Base-by-base conservation (phyloP, 1,284 basidiomycete genomes). In the Microbotryum scabiosae region DNA sequence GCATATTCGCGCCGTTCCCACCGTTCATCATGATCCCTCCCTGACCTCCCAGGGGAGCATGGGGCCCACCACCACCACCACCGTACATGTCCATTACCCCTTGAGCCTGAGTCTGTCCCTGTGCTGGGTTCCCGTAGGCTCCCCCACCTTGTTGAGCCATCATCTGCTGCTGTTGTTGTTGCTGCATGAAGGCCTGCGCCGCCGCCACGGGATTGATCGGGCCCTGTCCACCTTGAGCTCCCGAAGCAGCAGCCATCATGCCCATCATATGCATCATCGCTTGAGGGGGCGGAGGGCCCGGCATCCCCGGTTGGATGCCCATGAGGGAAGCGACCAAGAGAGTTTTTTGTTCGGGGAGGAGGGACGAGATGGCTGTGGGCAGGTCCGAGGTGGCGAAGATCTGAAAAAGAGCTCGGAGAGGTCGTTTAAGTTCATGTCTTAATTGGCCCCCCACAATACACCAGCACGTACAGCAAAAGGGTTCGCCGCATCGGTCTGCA, bases 311-410 rank as follows among this genome's bases (percentile, higher is more conserved):
- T 32, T 63, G 59, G 56, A 65, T 68, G 18, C 67, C 64, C 68
- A 72, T 72, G 57, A 72, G 69, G n/a, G 69, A 69, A 6, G 65
- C 68, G 64, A 72, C 67, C 59, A 72, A 55, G 25, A 69, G 48
- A 3, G 65, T 63, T 60, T 72, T 72, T 52, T 69, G 58, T 60
- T 72, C 70, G 48, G 64, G 59, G 18, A 68, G 66, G 28, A 72
- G 48, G 56, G 62, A 52, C 51, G 61, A 49, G 84, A 82, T 85
- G 85, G 86, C 81, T 86, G 84, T 16, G 82, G 81, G 36, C 81
- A 84, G 59, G 84, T 83, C 46, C 84, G 84, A 16, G 83, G 85
- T 82, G 86, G 67, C 69, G 44, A 68, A 70, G 18, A 61, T 55
- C 61, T 59, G 59, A 3, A 9, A 21, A 10, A 14, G 9, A 26